phyloP scores from a whole-genome alignment of 78 protist species.

The Guillardia theta region DNA sequence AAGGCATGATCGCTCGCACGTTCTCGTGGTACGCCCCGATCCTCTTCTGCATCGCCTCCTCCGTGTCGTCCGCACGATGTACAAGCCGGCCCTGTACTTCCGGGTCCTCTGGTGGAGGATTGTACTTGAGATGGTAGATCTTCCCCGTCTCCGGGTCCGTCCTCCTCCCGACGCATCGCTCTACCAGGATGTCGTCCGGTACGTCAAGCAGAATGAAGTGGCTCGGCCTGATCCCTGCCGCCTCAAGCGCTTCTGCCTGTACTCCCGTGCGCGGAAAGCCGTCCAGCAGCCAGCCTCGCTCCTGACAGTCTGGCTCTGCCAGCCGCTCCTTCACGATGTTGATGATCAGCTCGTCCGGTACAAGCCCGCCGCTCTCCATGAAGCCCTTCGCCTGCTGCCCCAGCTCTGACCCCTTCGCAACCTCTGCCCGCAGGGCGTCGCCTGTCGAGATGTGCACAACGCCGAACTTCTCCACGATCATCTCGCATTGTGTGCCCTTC shows the following conservation, averaged over 20 bases:
- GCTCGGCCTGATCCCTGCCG: constrained; percentile 45
- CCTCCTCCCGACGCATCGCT: constrained; percentile 62
- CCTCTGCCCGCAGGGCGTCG: constrained; percentile 61
- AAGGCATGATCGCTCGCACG: background rate
- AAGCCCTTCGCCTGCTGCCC: constrained; percentile 45
- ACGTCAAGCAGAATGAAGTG: constrained; percentile 56
- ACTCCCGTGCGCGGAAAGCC: constrained; percentile 74
- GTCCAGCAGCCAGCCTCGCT: constrained; percentile 73
- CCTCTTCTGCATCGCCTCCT: constrained; percentile 42
- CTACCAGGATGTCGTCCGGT: constrained; percentile 47
- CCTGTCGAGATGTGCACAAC: constrained; percentile 70
- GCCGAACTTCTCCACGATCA: constrained; percentile 40
- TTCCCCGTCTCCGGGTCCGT: constrained; percentile 64
- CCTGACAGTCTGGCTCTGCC: background rate
- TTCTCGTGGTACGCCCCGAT: constrained; percentile 46
- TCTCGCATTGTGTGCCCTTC: constrained; percentile 70
- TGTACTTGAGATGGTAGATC: constrained; percentile 65
- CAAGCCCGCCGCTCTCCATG: constrained; percentile 56
- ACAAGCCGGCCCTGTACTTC: constrained; percentile 32
- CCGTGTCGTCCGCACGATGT: constrained; percentile 66
- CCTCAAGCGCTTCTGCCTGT: constrained; percentile 53
- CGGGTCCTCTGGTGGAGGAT: constrained; percentile 28
- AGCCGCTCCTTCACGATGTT: constrained; percentile 45
- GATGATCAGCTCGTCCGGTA: constrained; percentile 66
- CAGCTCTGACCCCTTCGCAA: background rate